Conservation (phyloP, 257 asterid species). For the Solanum appendiculatum region DNA sequence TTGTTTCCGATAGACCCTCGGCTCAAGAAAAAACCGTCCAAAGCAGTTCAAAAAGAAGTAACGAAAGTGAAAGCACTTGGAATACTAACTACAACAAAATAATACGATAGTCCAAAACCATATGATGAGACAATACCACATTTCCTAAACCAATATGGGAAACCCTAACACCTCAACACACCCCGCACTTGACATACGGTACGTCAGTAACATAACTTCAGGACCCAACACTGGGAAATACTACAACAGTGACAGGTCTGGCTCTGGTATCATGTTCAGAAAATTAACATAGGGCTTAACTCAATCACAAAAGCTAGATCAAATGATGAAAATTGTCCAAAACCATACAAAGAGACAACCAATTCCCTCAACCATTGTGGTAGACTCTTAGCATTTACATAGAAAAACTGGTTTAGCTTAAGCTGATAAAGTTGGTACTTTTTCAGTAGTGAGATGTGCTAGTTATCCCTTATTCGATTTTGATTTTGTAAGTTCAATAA, state of each 20-base stretch:
- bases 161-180: neutral
- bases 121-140: neutral
- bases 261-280: neutral
- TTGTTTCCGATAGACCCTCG: neutral
- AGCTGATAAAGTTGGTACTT: neutral
- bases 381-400: neutral
- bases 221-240: neutral
- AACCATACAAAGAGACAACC: neutral
- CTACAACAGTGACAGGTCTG: neutral
- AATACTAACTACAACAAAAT: neutral
- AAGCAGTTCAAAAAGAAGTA: neutral
- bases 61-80: neutral
- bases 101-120: neutral
- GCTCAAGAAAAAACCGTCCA: neutral
- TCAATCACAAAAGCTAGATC: neutral
- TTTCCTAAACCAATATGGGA: neutral
- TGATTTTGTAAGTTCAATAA: neutral
- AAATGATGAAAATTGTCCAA: neutral
- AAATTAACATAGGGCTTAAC: neutral
- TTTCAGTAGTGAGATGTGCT: neutral
- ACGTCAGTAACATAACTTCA: neutral
- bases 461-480: neutral
- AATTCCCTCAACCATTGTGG: neutral
- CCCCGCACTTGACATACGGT: neutral
- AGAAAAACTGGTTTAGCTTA: neutral